Evolutionary conservation across 2,329 filamentous ascomycete genomes (phyloP), one percentile per base, ranked within the genome.

Genomic region (Venturia oleaginea): DNA sequence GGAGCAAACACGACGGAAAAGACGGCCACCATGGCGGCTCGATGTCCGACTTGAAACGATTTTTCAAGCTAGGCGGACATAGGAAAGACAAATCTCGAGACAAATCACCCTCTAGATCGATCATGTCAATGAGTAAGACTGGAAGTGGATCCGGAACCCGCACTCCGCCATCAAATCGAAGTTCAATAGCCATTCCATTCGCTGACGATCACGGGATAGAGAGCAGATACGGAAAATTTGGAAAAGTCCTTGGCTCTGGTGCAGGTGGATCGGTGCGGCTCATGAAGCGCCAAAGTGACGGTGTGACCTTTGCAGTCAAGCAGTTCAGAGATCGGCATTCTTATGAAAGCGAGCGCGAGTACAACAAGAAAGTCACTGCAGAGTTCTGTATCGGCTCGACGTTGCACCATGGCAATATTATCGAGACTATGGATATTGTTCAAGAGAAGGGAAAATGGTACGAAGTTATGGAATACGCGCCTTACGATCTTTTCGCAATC

Each of bases 351-450:
- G 90, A 97, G 73, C 91, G 90, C 71, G 94, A 97, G 69, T 99
- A 99, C 72, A 91, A 92, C 69, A 99, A 99, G 77, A 99, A 99
- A 75, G 86, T 99, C 59, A 99, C 94, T 0, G 93, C 94, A 2
- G 94, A 99, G 73, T 99, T 99, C 76, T 99, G 94, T 73, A 93
- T 99, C 69, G 94, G 94, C 15, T 97, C 93, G 2, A 97, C 94
- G 0, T 80, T 99, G 43, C 94, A 97, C 71, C 94, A 99, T 71
- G 93, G 94, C 70, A 99, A 99, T 74, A 92, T 99, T 69, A 97
- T 99, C 71, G 94, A 99, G 76, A 97, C 94, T 0, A 83, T 99
- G 68, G 94, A 99, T 75, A 96, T 99, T 67, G 86, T 99, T 13
- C 90, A 95, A 69, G 94, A 99, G 77, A 94, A 93, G 76, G 86